A percentile compares a stretch with the other conserved stretches of the same genome.
Conservation (phyloP, 352 stramenopile genomes). For the Blastocystis sp. region DNA sequence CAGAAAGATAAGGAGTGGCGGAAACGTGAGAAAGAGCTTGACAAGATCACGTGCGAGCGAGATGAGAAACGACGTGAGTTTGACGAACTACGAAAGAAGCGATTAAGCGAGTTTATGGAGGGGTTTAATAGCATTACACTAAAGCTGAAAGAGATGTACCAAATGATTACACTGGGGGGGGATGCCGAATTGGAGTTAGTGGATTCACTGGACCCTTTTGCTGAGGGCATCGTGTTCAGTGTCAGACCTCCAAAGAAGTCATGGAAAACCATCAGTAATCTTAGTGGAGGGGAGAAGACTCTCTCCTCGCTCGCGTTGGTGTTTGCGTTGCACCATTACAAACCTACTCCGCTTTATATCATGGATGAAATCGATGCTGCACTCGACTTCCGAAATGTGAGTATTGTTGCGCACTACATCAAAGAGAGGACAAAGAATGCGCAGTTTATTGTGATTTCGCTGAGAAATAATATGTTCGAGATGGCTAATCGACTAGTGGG, state of each 20-base stretch:
- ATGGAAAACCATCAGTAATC: slow-evolving; percentile 99
- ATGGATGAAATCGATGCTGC: slow-evolving; percentile 82
- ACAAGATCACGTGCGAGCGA: slow-evolving; percentile 81
- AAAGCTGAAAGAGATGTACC: slow-evolving; percentile 99
- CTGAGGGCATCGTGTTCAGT: slow-evolving; percentile 93
- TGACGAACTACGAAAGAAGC: slow-evolving; percentile 88
- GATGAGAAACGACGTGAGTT: slow-evolving; percentile 85
- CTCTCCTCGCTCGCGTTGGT: slow-evolving; percentile 95
- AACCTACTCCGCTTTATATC: slow-evolving; percentile 94
- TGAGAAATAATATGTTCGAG: slow-evolving; percentile 99
- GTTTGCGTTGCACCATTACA: slow-evolving; percentile 99
- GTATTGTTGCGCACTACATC: slow-evolving; percentile 99
- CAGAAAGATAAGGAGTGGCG: slow-evolving; percentile 90
- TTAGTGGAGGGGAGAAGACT: slow-evolving; percentile 97
- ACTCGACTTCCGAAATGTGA: slow-evolving; percentile 98
- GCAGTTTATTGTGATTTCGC: slow-evolving; percentile 99
- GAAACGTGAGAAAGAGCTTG: slow-evolving; percentile 82
- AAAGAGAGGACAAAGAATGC: slow-evolving; percentile 97
- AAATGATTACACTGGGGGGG: slow-evolving; percentile 82
- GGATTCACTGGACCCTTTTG: slow-evolving; percentile 97
- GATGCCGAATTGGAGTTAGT: slow-evolving; percentile 98
- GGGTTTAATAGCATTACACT: slow-evolving; percentile 96
- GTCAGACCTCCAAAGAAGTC: slow-evolving; percentile 97
- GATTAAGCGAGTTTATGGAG: slow-evolving; percentile 97
- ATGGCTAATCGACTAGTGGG: slow-evolving; percentile 94